Evolutionary conservation across 106 monocot species (phyloP), one percentile per base, ranked within the genome.

Genomic region (Hemerocallis citrina): DNA sequence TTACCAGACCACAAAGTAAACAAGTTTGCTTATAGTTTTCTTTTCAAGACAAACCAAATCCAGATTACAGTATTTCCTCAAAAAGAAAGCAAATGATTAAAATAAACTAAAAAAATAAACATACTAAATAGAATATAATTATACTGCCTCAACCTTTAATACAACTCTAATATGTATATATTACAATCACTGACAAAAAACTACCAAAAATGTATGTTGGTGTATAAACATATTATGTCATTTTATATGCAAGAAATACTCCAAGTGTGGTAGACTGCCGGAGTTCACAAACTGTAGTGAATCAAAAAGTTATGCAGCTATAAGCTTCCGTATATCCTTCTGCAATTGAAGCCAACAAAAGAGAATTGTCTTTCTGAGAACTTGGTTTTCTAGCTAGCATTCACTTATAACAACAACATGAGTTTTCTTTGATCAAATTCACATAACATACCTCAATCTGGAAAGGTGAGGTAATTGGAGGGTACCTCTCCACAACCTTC

Each of bases 401-500:
- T 19, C 12, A 59, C 15, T 59, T 40, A 23, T 55, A 0, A 5
- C 14, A 31, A 31, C 12, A 1, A 15, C 10, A 31, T 11, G 14
- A 13, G 13, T 23, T 20, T 12, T 39, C 14, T 39, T 40, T 28
- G 55, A 55, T 55, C 27, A 55, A 11, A 61, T 25, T 10, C 31
- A 68, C 68, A 50, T 10, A 44, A 68, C 68, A 50, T 65, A 96
- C 96, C 96, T 96, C 91, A 42, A 96, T 88, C 65, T 96, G 96
- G 70, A 96, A 91, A 30, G 91, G 96, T 1, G 96, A 96, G 34
- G 91, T 96, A 50, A 91, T 91, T 9, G 96, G 96, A 38, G 86
- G 90, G 33, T 96, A 96, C 82, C 96, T 96, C 62, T 91, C 96
- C 1, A 96, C 67, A 40, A 96, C 96, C 65, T 91, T 96, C 3